Conservation (phyloP, 805 yeast species). For the Nakazawaea pomicola region DNA sequence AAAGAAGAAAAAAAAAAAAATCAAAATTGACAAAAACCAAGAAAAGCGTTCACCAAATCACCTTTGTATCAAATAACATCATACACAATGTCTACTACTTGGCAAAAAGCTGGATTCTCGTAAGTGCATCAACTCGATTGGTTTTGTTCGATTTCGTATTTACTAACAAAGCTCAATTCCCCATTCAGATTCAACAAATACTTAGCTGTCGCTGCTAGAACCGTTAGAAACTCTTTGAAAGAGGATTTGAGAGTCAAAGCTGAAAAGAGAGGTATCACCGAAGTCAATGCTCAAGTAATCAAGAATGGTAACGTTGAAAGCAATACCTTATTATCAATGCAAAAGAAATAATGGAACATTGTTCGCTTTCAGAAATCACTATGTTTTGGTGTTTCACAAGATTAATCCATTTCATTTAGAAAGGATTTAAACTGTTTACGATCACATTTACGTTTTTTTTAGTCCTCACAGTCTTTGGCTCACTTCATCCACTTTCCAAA, state of each 20-base stretch:
- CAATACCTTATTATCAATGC: constrained; percentile 19
- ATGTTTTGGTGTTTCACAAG: too few species aligned
- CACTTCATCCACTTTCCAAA: too few species aligned
- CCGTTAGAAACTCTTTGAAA: constrained; percentile 84
- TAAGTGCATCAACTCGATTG: constrained; percentile 28
- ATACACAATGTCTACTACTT: constrained; percentile 29
- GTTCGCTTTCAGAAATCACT: neutral
- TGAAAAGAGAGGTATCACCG: constrained; percentile 67
- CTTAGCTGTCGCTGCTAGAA: constrained; percentile 83
- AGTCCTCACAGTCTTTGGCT: neutral
- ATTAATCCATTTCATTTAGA: too few species aligned
- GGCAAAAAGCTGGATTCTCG: constrained; percentile 67
- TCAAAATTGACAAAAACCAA: constrained; percentile 1
- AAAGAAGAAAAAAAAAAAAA: constrained; percentile 1
- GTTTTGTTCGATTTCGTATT: neutral
- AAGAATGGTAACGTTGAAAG: constrained; percentile 54
- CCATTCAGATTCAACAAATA: constrained; percentile 69
- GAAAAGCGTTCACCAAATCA: neutral
- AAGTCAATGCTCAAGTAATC: constrained; percentile 66
- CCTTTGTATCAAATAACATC: too few species aligned
- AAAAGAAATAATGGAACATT: constrained; percentile 8
- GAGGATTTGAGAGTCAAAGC: constrained; percentile 74
- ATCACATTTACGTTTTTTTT: neutral
- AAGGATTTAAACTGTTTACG: neutral
- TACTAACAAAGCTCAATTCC: constrained; percentile 11